Conservation (phyloP, 768 basidiomycete genomes). For the Boletellus emodensis region DNA sequence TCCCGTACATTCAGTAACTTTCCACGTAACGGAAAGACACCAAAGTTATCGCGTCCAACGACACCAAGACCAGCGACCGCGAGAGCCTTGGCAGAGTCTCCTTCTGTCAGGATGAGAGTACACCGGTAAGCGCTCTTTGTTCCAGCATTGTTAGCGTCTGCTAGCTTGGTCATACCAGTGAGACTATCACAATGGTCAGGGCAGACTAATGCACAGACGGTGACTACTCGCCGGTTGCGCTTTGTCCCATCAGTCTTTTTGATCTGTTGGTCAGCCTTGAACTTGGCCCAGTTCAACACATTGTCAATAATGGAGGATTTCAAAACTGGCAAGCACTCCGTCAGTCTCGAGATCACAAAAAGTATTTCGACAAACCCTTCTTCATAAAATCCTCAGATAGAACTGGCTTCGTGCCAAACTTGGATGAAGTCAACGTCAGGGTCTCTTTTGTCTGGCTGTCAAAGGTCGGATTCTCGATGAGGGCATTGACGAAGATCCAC, state of each 20-base stretch:
- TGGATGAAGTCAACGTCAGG: constrained; percentile 77
- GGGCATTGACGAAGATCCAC: constrained; percentile 95
- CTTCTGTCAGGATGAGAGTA: constrained; percentile 96
- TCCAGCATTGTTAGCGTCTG: constrained; percentile 97
- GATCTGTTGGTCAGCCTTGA: constrained; percentile 92
- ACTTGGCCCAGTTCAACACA: constrained; percentile 93
- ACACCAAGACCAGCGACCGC: constrained; percentile 93
- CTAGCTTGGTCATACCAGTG: constrained; percentile 86
- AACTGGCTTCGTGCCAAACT: constrained; percentile 85
- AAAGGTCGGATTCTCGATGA: constrained; percentile 97
- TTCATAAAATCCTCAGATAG: constrained; percentile 94
- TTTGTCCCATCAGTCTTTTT: constrained; percentile 95
- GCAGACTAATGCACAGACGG: background rate
- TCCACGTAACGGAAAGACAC: constrained; percentile 96
- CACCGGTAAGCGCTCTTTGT: constrained; percentile 75
- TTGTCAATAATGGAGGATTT: constrained; percentile 91
- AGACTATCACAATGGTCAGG: constrained; percentile 47
- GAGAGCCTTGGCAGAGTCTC: constrained; percentile 96
- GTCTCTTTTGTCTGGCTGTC: constrained; percentile 99
- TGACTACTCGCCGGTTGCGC: constrained; percentile 62
- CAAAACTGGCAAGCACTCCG: constrained; percentile 47
- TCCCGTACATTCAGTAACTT: constrained; percentile 97
- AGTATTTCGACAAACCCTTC: constrained; percentile 59
- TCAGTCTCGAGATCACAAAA: constrained; percentile 3
- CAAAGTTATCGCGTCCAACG: constrained; percentile 94